Conservation (phyloP, 805 yeast species). For the Starmerella roubikii region DNA sequence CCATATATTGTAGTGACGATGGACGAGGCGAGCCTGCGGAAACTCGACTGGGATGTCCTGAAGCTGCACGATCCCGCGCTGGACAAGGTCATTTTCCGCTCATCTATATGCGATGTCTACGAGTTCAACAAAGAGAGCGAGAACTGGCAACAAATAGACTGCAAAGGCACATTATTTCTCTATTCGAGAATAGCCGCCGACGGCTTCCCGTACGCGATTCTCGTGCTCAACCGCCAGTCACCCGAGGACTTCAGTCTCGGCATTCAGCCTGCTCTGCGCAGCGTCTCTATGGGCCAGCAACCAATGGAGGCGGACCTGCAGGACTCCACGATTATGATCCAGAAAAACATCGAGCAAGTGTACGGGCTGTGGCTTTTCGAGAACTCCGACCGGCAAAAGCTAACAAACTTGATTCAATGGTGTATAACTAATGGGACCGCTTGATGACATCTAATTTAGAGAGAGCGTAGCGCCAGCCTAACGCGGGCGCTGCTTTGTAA, state of each 20-base stretch:
- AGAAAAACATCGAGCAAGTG: constrained; percentile 23
- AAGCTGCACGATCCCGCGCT: constrained; percentile 27
- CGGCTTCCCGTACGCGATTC: constrained; percentile 26
- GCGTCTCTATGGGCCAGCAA: constrained; percentile 15
- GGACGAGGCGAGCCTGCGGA: no score
- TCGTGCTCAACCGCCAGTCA: constrained; percentile 27
- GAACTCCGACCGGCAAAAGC: constrained; percentile 24
- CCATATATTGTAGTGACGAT: constrained; percentile 9
- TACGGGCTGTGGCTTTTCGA: constrained; percentile 30
- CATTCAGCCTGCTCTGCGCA: constrained; percentile 21
- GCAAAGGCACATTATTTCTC: constrained; percentile 30
- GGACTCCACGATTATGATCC: constrained; percentile 27
- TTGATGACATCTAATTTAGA: no score
- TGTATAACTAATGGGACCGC: constrained; percentile 21
- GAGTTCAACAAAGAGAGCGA: constrained; percentile 24
- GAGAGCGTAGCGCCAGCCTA: no score
- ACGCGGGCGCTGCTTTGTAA: no score
- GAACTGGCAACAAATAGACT: constrained; percentile 29
- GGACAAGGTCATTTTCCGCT: constrained; percentile 27
- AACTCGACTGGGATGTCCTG: constrained; percentile 27
- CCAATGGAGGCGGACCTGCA: constrained; percentile 27
- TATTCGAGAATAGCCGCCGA: constrained; percentile 26
- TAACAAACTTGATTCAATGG: constrained; percentile 23
- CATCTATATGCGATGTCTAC: constrained; percentile 31
- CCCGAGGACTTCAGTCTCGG: constrained; percentile 27